A percentile compares a stretch with the other conserved stretches of the same genome.
phyloP scores from a whole-genome alignment of 208 protist species.

The Tritrichomonas foetus region DNA sequence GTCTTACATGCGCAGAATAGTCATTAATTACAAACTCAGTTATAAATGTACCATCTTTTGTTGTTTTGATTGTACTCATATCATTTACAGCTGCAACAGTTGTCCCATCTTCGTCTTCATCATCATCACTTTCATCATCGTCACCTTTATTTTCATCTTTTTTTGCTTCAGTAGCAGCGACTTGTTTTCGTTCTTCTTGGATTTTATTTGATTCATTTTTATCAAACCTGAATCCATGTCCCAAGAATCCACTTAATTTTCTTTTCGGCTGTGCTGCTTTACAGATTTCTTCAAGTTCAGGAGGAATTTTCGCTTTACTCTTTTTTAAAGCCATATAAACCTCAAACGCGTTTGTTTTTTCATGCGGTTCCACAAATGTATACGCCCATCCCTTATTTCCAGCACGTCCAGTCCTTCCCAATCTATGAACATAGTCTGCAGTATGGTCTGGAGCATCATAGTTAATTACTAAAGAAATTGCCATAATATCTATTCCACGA shows the following conservation, averaged over 20 bases:
- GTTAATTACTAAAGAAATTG: constrained; percentile 71
- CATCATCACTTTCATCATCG: constrained; percentile 47
- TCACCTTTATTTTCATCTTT: constrained; percentile 48
- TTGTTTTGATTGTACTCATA: neutral
- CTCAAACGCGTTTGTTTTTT: constrained; percentile 60
- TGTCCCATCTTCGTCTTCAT: constrained; percentile 43
- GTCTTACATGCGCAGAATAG: constrained; percentile 72
- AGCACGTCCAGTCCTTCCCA: constrained; percentile 66
- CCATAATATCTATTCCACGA: constrained; percentile 73
- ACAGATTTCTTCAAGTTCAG: neutral
- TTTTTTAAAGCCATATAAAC: constrained; percentile 64
- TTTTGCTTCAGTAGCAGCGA: neutral
- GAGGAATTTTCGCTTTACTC: neutral
- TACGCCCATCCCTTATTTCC: constrained; percentile 65
- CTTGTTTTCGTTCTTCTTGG: neutral
- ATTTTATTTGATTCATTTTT: constrained; percentile 51
- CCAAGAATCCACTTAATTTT: constrained; percentile 48
- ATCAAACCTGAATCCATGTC: constrained; percentile 63
- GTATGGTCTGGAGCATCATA: constrained; percentile 79
- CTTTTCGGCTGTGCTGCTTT: neutral
- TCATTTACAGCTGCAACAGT: neutral
- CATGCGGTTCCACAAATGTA: constrained; percentile 70
- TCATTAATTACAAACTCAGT: constrained; percentile 80
- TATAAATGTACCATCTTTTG: neutral
- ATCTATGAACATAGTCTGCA: constrained; percentile 69